Base-by-base conservation (phyloP, 441 rosid species). In the Kokia cookei region DNA sequence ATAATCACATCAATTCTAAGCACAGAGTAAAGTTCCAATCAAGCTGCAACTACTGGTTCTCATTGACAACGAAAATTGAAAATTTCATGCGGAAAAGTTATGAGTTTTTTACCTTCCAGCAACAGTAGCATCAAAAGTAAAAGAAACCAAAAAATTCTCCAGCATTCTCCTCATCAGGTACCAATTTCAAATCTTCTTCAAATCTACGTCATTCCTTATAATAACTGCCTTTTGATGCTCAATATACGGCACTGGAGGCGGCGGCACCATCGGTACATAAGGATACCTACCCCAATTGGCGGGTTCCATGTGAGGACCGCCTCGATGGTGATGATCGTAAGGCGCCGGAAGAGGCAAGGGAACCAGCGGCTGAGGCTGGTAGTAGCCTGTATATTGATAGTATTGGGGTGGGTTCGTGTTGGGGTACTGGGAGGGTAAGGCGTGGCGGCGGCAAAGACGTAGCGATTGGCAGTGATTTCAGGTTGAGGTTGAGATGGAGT, bases 141-240 rank as follows among this genome's bases (percentile, higher is more conserved):
- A 96, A 13, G 97, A 75, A 78, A 93, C 94, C 66, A 96, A 84
- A 71, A 81, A 83, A 72, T 82, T 87, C 74, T n/a, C 92, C 94
- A 10, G 96, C 89, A 68, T 73, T 64, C 24, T 89, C 93, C 50
- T 82, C 89, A 70, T 96, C 99, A 3, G 87, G 69, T 69, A 85
- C 97, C 58, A 93, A 73, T 81, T 76, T 82, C 80, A 96, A 79
- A 76, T 84, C 84, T 96, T 96, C 86, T 90, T 96, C 70, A 96
- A 80, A 72, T 96, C 92, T 61, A 96, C 97, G 70, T 88, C 97
- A 69, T 93, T 93, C 64, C 92, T 80, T 37, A 96, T 92, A 0
- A 94, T 90, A 15, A 91, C 91, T 27, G 96, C 94, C 81, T 89
- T 93, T 85, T 96, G 99, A 77, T 93, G 96, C 82, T 96, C 99